Percentiles rank a stretch among this genome's conserved stretches.
Conservation (phyloP, 257 asterid genomes). For the Primulina huaijiensis region DNA sequence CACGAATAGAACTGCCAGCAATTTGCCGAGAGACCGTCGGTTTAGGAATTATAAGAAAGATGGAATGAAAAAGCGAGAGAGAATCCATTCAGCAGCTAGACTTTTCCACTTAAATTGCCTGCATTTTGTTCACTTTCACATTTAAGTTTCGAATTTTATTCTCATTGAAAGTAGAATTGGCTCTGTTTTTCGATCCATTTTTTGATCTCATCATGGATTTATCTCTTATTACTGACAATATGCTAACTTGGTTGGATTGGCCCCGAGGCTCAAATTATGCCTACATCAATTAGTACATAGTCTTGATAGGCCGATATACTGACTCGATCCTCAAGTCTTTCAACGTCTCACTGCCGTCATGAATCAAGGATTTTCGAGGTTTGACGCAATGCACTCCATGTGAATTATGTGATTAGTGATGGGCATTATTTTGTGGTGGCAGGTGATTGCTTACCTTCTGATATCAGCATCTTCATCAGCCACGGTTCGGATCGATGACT, state of each 20-base stretch:
- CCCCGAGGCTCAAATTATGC: background rate
- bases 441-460: conserved; percentile 80
- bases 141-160: conserved; percentile 3
- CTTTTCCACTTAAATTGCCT: conserved; percentile 9
- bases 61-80: conserved; percentile 16
- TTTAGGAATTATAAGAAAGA: conserved; percentile 20
- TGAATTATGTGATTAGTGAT: conserved; percentile 1
- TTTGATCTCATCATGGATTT: background rate
- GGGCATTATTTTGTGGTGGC: conserved; percentile 26
- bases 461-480: conserved; percentile 94
- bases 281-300: background rate
- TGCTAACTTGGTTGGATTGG: background rate
- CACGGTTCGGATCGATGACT: conserved; percentile 66
- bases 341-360: background rate
- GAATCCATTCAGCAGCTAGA: conserved; percentile 26
- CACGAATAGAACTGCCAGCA: conserved; percentile 24
- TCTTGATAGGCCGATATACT: background rate
- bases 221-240: background rate
- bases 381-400: background rate
- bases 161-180: background rate
- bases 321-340: background rate
- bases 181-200: background rate
- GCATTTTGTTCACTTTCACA: background rate
- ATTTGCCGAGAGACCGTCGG: conserved; percentile 18
- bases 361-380: background rate